Evolutionary conservation across 1,284 basidiomycete species (phyloP), one percentile per base, ranked within the genome.

Genomic region (Fomitiporia mediterranea): DNA sequence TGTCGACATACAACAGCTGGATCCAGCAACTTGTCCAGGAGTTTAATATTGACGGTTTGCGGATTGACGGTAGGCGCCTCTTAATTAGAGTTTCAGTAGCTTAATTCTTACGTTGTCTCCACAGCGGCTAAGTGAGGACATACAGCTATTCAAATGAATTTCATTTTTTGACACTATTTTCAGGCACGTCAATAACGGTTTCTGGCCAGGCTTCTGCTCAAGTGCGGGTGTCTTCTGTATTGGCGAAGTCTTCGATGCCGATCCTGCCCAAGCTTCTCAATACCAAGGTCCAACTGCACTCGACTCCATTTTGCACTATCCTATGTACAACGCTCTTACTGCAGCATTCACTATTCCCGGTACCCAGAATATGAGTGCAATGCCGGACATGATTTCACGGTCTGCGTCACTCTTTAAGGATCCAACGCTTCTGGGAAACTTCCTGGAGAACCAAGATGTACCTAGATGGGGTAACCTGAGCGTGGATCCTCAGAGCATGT

Each of bases 361-460:
- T 21, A 71, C 76, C 3, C 69, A 72, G 59, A 91, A 92, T 66
- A 80, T 86, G 63, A 76, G 80, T 11, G 77, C 73, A 0, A 69
- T 91, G 53, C 75, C 76, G 1, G 70, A 79, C 21, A 73, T 79
- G 34, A 77, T 89, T 39, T 63, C 72, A 40, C 69, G 79, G 42
- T 77, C 79, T 2, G 79, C 83, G 64, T 62, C 70, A 27, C 73
- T 78, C 50, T 86, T 83, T 66, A 74, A 75, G 54, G 68, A 65
- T 47, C 68, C 70, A 19, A 62, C 63, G 46, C 64, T 79, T 42
- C 75, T 91, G 1, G 89, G 88, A 2, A 91, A 90, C 63, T 93
- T 94, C 70, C 70, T 94, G 32, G 90, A 92, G 70, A 92, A 92
- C 70, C 89, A 92, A 63, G 89, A 92, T 66, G 61, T 89, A 19